Conservation (phyloP, 176 grass and related monocot species). For the Luzula sylvatica region DNA sequence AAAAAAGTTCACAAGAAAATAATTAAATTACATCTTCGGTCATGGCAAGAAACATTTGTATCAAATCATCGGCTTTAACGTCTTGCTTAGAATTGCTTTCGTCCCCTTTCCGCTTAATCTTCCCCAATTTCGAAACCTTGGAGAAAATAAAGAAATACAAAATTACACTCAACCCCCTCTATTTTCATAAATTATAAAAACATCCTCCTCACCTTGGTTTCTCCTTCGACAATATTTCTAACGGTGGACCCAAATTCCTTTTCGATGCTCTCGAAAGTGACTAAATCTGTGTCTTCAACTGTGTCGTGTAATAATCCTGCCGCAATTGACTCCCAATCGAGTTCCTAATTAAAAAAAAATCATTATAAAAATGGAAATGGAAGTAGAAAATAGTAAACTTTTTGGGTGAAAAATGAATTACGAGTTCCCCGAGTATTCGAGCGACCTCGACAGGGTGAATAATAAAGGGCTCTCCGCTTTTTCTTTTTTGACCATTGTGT, state of each 20-base stretch:
- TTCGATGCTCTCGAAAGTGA: conserved; percentile 98
- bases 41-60: conserved; percentile 99
- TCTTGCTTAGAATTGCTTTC: conserved; percentile 75
- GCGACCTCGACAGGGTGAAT: conserved; percentile 99
- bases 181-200: not conserved
- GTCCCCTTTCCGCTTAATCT: conserved; percentile 62
- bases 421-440: conserved; percentile 82
- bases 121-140: conserved; percentile 96
- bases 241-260: conserved; percentile 79
- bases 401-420: conserved; percentile 31
- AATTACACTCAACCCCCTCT: not conserved
- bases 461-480: conserved; percentile 97
- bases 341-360: conserved; percentile 54
- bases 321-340: conserved; percentile 97
- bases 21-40: conserved; percentile 65
- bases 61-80: conserved; percentile 93
- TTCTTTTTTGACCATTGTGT: conserved; percentile 85
- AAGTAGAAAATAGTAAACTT: conserved; percentile 1
- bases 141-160: not conserved
- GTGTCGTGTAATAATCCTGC: conserved; percentile 98
- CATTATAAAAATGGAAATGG: conserved; percentile 15
- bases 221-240: conserved; percentile 91
- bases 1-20: too few species aligned
- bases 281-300: conserved; percentile 89
- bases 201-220: conserved; percentile 62